These are phyloP conservation scores for Cutaneotrichosporon cutaneum DNA, from an alignment of 1,284 basidiomycete species.

Conservation along the genomic window DNA sequence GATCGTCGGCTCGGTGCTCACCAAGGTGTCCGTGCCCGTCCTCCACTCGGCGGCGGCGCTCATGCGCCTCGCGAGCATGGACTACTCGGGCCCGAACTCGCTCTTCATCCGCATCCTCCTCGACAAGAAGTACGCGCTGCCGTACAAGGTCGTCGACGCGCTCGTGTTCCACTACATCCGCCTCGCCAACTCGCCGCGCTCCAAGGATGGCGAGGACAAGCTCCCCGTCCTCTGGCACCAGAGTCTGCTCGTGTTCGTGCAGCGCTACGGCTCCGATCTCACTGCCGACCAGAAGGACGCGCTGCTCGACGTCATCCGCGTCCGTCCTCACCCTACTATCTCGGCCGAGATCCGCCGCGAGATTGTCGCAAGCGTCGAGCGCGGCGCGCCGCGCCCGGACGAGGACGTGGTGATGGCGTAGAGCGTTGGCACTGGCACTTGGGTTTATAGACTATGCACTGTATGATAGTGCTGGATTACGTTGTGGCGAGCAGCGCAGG, in stretches of 20 bases:
- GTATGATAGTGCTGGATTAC: background rate
- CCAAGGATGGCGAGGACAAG: constrained; percentile 60
- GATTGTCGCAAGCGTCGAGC: constrained; percentile 57
- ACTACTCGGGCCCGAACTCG: constrained; percentile 92
- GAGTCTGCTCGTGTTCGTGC: constrained; percentile 88
- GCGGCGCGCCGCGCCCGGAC: constrained; percentile 53
- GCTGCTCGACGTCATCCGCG: constrained; percentile 86
- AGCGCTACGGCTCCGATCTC: constrained; percentile 93
- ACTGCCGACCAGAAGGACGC: constrained; percentile 98
- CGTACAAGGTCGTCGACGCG: constrained; percentile 97
- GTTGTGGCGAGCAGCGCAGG: too few relatives aligned
- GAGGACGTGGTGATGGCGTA: constrained; percentile 49
- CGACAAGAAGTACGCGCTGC: constrained; percentile 97
- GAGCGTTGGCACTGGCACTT: background rate
- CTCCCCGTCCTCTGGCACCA: constrained; percentile 98
- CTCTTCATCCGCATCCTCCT: constrained; percentile 95
- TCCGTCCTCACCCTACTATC: constrained; percentile 84
- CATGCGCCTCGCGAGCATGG: constrained; percentile 91
- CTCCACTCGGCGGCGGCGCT: constrained; percentile 95
- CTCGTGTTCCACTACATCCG: constrained; percentile 98
- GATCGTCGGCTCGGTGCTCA: constrained; percentile 87
- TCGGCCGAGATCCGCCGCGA: constrained; percentile 87
- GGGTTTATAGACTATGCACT: constrained; percentile 1
- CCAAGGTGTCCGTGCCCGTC: constrained; percentile 89
- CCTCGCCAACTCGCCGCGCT: constrained; percentile 83